Evolutionary conservation across 805 yeast species (phyloP).

Genomic region (Jamesozyma piceae): DNA sequence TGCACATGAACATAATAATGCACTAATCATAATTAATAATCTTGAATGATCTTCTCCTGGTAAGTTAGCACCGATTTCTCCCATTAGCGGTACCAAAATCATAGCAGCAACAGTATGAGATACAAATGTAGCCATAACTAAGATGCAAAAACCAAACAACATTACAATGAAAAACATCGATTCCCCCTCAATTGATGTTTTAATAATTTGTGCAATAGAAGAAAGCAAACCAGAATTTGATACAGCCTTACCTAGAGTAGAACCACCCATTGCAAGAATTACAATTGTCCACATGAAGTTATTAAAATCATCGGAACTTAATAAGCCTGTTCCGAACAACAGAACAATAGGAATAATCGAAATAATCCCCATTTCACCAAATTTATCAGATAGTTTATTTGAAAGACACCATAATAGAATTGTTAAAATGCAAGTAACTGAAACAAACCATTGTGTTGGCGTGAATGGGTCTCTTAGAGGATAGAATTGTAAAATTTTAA

Average conservation of each 20-base stretch:
- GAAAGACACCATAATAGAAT: constrained; percentile 87
- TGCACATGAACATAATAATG: constrained; percentile 78
- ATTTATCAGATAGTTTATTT: constrained; percentile 54
- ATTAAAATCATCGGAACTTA: constrained; percentile 85
- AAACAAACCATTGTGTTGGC: constrained; percentile 64
- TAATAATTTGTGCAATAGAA: constrained; percentile 66
- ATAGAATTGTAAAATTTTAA: constrained; percentile 37
- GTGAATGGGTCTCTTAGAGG: constrained; percentile 63
- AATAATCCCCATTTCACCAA: constrained; percentile 96
- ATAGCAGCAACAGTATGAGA: constrained; percentile 96
- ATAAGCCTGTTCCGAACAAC: constrained; percentile 84
- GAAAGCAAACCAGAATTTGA: constrained; percentile 79
- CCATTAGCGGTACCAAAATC: constrained; percentile 81
- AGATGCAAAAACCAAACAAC: constrained; percentile 71
- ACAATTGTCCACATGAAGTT: constrained; percentile 96
- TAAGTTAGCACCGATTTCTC: constrained; percentile 73
- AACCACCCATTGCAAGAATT: constrained; percentile 94
- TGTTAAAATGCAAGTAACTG: constrained; percentile 56
- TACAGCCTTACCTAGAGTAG: constrained; percentile 91
- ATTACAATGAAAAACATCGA: constrained; percentile 65
- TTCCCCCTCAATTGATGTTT: constrained; percentile 52
- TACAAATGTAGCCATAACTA: constrained; percentile 86
- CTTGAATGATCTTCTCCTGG: constrained; percentile 76
- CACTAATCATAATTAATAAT: constrained; percentile 56
- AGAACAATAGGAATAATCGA: constrained; percentile 83